Evolutionary conservation across 176 grass and related monocot genomes (phyloP).

Genomic region (Eleusine coracana): DNA sequence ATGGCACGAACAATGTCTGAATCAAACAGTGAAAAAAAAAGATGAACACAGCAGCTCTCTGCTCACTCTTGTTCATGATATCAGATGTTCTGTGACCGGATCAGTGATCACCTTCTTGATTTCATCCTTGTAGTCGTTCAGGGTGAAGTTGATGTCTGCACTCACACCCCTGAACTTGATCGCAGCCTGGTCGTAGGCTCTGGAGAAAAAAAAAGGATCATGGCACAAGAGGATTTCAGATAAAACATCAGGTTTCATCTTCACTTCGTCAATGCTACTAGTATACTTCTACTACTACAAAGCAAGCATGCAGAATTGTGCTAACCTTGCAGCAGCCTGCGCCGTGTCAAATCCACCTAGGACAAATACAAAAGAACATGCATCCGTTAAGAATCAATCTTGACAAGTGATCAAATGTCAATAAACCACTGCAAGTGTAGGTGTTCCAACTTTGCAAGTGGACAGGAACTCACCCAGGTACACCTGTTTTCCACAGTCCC

Average conservation of each 20-base stretch:
- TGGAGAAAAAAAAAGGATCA: background rate
- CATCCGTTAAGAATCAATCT: slow-evolving; percentile 12
- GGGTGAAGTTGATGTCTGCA: slow-evolving; percentile 63
- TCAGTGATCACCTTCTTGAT: slow-evolving; percentile 52
- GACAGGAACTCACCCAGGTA: slow-evolving; percentile 65
- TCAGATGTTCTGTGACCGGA: background rate
- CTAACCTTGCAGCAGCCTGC: slow-evolving; percentile 61
- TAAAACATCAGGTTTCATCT: background rate
- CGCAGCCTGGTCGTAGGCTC: slow-evolving; percentile 67
- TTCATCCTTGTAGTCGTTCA: slow-evolving; percentile 56
- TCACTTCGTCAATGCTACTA: background rate
- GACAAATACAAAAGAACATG: background rate
- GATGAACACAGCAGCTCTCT: background rate
- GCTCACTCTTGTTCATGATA: background rate
- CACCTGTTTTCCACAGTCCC: slow-evolving; percentile 83
- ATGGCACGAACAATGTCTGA: background rate
- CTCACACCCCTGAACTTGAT: slow-evolving; percentile 67
- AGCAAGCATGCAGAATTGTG: background rate
- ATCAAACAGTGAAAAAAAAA: background rate
- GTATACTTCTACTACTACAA: background rate
- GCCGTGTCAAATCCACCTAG: slow-evolving; percentile 66
- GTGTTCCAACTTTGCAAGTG: background rate
- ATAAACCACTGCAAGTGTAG: background rate
- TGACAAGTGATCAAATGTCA: background rate
- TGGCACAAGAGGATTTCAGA: background rate